phyloP scores from a whole-genome alignment of 805 yeast genomes.

The Zygoascus ofunaensis region DNA sequence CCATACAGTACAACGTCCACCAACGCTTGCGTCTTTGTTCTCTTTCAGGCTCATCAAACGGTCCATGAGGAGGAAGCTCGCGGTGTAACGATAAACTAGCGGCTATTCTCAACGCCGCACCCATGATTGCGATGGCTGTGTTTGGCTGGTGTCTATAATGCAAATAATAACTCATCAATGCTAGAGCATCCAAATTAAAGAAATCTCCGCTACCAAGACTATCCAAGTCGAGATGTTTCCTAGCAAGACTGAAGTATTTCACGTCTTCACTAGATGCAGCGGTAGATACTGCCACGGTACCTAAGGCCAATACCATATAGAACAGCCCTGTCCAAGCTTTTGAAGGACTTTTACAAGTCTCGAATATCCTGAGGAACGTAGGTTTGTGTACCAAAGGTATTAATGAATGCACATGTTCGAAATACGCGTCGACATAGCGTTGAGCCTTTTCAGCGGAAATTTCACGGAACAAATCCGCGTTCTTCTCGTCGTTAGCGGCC shows the following conservation, averaged over 20 bases:
- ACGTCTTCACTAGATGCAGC: slow-evolving; percentile 3
- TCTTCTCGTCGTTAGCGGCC: not conserved
- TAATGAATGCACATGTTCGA: slow-evolving; percentile 3
- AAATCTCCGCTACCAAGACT: slow-evolving; percentile 1
- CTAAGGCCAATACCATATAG: slow-evolving; percentile 3
- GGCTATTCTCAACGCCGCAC: slow-evolving; percentile 4
- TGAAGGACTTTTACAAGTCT: not conserved
- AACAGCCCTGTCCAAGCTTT: slow-evolving; percentile 1
- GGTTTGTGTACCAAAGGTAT: not conserved
- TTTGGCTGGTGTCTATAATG: slow-evolving; percentile 3
- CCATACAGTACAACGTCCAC: slow-evolving; percentile 1
- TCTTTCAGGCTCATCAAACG: not conserved
- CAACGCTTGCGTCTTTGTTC: slow-evolving; percentile 1
- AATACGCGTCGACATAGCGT: not conserved
- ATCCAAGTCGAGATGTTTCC: not conserved
- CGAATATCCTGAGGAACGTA: not conserved
- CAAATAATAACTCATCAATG: slow-evolving; percentile 2
- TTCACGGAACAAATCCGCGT: not conserved
- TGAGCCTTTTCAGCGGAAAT: not conserved
- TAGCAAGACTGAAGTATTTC: not conserved
- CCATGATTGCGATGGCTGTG: slow-evolving; percentile 3
- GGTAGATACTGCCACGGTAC: not conserved
- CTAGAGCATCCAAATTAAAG: not conserved
- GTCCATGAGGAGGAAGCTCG: not conserved
- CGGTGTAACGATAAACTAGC: not conserved